phyloP scores from a whole-genome alignment of 768 basidiomycete genomes.

The Phanerodontia chrysosporium region DNA sequence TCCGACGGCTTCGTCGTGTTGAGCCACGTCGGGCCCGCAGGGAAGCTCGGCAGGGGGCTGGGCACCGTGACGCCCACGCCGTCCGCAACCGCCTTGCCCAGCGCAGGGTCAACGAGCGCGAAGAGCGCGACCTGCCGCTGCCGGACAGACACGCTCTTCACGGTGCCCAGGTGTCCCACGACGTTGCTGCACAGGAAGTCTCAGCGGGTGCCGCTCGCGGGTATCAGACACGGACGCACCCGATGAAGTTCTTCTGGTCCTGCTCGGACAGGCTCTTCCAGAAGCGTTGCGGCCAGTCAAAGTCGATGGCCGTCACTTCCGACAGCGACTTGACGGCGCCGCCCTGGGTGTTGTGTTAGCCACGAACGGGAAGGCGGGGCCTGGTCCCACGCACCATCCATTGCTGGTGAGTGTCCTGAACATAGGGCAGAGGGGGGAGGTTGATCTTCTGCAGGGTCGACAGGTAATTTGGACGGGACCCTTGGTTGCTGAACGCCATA shows the following conservation, averaged over 20 bases:
- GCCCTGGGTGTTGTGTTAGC: conserved; percentile 18
- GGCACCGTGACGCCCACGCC: conserved; percentile 24
- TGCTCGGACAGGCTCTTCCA: conserved; percentile 32
- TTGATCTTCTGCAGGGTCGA: conserved; percentile 32
- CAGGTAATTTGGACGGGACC: conserved; percentile 35
- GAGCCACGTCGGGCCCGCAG: conserved; percentile 20
- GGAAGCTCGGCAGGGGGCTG: conserved; percentile 15
- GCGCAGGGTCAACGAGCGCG: conserved; percentile 31
- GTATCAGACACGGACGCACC: conserved; percentile 7
- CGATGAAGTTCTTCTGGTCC: conserved; percentile 34
- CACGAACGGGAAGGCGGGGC: background rate
- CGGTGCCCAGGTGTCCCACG: conserved; percentile 35
- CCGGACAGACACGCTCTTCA: conserved; percentile 24
- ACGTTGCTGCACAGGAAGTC: conserved; percentile 25
- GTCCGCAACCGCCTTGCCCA: conserved; percentile 33
- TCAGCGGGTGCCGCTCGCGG: background rate
- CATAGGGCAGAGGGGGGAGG: conserved; percentile 30
- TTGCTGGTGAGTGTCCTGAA: conserved; percentile 36
- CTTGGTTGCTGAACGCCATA: conserved; percentile 35
- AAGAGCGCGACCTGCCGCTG: conserved; percentile 32
- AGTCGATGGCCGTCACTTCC: conserved; percentile 34
- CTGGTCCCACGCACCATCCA: conserved; percentile 26
- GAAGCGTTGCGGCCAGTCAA: conserved; percentile 35
- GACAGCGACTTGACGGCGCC: conserved; percentile 36
- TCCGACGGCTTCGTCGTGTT: conserved; percentile 17